Evolutionary conservation across 2,329 filamentous ascomycete genomes (phyloP), one percentile per base, ranked within the genome.

Genomic region (Penicillium sp.): DNA sequence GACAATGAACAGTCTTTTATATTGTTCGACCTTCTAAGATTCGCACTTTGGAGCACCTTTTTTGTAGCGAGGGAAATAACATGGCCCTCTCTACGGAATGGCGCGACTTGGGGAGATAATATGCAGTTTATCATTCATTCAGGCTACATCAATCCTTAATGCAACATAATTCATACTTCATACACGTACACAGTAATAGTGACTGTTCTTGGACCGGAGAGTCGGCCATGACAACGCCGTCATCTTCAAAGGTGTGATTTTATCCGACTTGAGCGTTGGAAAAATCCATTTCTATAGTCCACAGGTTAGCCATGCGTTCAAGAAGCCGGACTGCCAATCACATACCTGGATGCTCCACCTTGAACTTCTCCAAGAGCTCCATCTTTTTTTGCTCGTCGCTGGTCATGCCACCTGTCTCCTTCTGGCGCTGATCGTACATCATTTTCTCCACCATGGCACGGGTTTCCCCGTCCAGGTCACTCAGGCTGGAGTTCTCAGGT

Each of bases 381-480:
- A 84, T 74, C 81, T 97, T 97, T 79, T 91, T 89, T 80, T 95
- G 85, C 77, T 98, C 93, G 60, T 97, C 93, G 58, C 89, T 95
- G 10, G 86, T 90, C 41, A 90, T 89, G 71, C 87, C 80, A 4
- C 93, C 93, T 72, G 81, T 77, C 77, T 97, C 91, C 82, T 98
- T 98, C 77, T 97, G 91, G 59, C 88, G 80, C 79, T 98, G 93
- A 76, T 98, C 93, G 65, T 81, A 98, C 93, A 98, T 98, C 93
- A 98, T 98, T 82, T 98, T 98, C 83, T 98, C 93, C 39, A 98
- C 93, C 92, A 98, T 97, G 51, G 84, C 82, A 57, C 93, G 82
- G 46, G 93, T 98, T 78, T 95, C 88, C 53, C 93, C 93, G 67
- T 97, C 92, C 59, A 98, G 77, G 70, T 98, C 93, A 49, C 87